A percentile compares a stretch with the other conserved stretches of the same genome.
Evolutionary conservation across 106 monocot species (phyloP).

Genomic region (Dioscorea dumetorum): DNA sequence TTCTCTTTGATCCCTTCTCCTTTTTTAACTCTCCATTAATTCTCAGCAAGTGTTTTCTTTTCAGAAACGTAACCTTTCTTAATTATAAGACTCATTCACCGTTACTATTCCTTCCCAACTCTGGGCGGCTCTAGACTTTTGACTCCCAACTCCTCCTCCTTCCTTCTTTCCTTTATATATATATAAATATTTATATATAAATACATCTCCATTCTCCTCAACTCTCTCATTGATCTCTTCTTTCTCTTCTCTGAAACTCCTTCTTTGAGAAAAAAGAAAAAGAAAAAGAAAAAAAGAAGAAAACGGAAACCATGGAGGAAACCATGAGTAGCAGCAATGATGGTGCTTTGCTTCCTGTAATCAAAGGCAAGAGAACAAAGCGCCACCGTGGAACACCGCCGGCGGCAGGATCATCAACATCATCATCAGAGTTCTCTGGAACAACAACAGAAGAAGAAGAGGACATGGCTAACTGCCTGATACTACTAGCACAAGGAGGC

Average conservation of each 20-base stretch:
- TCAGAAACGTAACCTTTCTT: conserved; percentile 1
- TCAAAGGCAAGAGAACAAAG: conserved; percentile 40
- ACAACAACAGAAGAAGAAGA: conserved; percentile 49
- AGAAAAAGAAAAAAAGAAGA: neutral
- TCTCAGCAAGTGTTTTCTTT: too few relatives aligned
- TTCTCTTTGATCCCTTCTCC: neutral
- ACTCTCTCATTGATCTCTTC: neutral
- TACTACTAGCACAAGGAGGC: conserved; percentile 56
- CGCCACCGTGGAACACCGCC: conserved; percentile 3
- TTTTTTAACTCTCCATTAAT: neutral
- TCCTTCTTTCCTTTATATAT: neutral
- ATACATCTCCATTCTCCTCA: neutral
- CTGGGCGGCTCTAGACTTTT: conserved; percentile 17
- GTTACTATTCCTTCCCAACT: neutral
- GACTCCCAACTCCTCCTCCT: neutral
- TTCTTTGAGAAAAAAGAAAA: neutral
- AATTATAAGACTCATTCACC: conserved; percentile 23
- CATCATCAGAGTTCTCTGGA: conserved; percentile 12
- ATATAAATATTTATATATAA: neutral
- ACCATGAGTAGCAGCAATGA: neutral
- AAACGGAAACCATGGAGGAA: conserved; percentile 11
- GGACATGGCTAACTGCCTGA: conserved; percentile 67
- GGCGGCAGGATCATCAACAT: conserved; percentile 8
- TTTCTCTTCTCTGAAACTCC: neutral
- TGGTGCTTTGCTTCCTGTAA: neutral